Conservation (phyloP, 129 eudicot species). For the Mikania micrantha region DNA sequence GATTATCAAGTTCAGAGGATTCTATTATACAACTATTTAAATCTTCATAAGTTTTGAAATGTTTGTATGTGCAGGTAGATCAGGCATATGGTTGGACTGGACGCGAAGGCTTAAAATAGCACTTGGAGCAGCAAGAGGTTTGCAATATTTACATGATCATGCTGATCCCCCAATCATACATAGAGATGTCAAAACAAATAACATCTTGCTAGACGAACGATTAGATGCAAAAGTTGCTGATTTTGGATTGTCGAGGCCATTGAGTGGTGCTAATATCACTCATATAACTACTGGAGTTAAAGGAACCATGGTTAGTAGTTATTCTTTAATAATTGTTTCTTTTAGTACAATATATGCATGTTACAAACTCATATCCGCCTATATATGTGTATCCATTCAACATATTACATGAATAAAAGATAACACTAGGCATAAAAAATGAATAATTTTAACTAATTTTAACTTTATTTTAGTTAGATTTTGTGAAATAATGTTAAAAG, state of each 20-base stretch:
- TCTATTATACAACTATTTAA: neutral
- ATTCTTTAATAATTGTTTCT: neutral
- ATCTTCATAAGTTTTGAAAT: neutral
- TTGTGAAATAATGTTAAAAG: too few species aligned
- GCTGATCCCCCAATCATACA: too few species aligned
- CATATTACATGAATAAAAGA: neutral
- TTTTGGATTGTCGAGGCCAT: conserved; percentile 42
- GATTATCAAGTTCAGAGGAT: neutral
- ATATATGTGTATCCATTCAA: neutral
- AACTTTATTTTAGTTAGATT: too few species aligned
- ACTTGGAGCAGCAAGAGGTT: too few species aligned
- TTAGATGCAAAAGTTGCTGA: conserved; percentile 52
- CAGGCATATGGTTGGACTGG: conserved; percentile 40
- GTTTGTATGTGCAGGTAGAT: conserved; percentile 31
- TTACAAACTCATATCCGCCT: too few species aligned
- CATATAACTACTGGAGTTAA: conserved; percentile 45
- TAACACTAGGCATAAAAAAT: too few species aligned
- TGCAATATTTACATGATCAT: too few species aligned
- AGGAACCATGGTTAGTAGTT: conserved; percentile 46
- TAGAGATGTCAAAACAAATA: too few species aligned
- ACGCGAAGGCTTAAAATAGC: too few species aligned
- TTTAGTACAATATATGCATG: too few species aligned
- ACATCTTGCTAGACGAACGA: conserved; percentile 40
- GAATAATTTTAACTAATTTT: too few species aligned
- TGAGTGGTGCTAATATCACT: conserved; percentile 14